phyloP scores from a whole-genome alignment of 208 protist species.

The Tritrichomonas musculus region DNA sequence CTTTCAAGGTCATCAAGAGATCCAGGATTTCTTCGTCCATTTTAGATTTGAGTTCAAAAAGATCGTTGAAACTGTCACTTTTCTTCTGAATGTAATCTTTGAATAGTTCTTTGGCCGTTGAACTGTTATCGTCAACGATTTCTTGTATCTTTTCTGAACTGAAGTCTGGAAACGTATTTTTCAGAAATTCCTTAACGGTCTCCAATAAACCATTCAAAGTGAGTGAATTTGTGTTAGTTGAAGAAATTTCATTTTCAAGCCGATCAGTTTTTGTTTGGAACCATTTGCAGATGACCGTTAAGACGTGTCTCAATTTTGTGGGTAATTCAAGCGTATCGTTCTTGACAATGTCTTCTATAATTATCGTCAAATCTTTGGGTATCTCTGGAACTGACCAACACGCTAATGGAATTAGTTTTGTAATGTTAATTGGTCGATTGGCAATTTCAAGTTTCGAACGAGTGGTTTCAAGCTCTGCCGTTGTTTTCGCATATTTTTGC shows the following conservation, averaged over 20 bases:
- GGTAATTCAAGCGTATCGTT: background rate
- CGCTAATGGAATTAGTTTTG: background rate
- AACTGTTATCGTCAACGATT: background rate
- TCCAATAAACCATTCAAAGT: background rate
- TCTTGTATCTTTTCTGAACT: background rate
- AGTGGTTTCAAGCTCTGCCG: background rate
- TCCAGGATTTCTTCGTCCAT: background rate
- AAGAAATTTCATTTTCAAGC: background rate
- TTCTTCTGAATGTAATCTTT: background rate
- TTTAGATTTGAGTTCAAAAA: background rate
- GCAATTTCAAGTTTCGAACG: background rate
- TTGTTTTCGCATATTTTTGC: background rate
- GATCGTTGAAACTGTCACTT: background rate
- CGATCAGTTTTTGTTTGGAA: background rate
- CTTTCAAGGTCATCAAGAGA: background rate
- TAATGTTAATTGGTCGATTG: background rate
- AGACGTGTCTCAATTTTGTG: background rate
- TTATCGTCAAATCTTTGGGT: background rate
- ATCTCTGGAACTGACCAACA: background rate
- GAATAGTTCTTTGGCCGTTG: background rate
- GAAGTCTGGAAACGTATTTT: background rate
- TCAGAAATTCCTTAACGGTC: background rate
- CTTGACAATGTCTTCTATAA: background rate
- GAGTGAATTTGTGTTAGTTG: background rate
- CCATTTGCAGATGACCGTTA: background rate